Conservation (phyloP, 768 basidiomycete genomes). For the Psilocybe tampanensis region DNA sequence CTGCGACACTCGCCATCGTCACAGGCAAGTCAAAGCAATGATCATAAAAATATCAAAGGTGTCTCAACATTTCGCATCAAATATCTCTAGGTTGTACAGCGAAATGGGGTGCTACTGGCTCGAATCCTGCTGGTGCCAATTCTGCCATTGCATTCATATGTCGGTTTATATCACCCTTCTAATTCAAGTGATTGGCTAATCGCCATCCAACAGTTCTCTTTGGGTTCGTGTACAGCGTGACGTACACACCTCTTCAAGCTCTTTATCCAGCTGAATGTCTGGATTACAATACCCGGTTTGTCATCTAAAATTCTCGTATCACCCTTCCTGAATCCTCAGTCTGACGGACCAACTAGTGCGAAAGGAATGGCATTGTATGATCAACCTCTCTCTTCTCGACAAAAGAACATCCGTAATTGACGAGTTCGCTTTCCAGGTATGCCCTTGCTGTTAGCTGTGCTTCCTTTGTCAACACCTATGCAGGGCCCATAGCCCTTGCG, state of each 20-base stretch:
- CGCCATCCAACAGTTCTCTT: constrained; percentile 40
- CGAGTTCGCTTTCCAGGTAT: constrained; percentile 28
- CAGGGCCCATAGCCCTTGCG: constrained; percentile 39
- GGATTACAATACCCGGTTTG: constrained; percentile 51
- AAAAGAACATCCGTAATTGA: not conserved
- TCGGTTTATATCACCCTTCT: constrained; percentile 21
- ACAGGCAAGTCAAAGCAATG: constrained; percentile 31
- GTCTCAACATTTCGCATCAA: too few relatives aligned
- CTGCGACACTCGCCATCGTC: constrained; percentile 41
- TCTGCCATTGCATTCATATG: constrained; percentile 49
- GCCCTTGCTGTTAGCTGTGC: constrained; percentile 45
- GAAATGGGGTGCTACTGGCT: constrained; percentile 36
- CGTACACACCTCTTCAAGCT: constrained; percentile 63
- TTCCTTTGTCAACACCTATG: constrained; percentile 54
- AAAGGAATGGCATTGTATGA: constrained; percentile 62
- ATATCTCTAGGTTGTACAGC: constrained; percentile 39
- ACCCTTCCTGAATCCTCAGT: not conserved
- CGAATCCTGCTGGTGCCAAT: constrained; percentile 42
- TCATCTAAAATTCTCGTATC: not conserved
- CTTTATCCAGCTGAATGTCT: constrained; percentile 59
- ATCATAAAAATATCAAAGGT: too few relatives aligned
- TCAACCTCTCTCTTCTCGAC: not conserved
- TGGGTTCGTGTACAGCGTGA: constrained; percentile 53
- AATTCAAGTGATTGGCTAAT: not conserved
- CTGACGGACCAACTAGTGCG: constrained; percentile 34